Conservation (phyloP, 805 yeast genomes). For the Clavispora fructus region DNA sequence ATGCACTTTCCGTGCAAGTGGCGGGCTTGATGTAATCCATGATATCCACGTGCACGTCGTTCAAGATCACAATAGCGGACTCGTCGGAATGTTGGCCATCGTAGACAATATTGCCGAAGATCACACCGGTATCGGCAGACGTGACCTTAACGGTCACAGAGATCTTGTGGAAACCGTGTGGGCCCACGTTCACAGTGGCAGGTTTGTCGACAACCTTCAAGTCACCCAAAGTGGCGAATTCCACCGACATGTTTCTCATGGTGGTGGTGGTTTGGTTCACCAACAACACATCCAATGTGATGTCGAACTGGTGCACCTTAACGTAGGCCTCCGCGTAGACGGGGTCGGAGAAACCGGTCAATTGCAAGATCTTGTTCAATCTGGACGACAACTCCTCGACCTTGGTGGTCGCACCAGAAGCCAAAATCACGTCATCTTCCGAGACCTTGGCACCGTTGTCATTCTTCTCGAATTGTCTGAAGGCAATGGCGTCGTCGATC, state of each 20-base stretch:
- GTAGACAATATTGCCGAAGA: conserved; percentile 93
- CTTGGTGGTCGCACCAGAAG: conserved; percentile 46
- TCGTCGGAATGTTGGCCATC: conserved; percentile 94
- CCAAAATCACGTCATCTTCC: conserved; percentile 55
- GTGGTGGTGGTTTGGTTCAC: conserved; percentile 94
- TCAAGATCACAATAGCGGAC: conserved; percentile 81
- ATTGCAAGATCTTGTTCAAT: conserved; percentile 80
- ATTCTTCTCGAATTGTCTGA: conserved; percentile 67
- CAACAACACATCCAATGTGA: conserved; percentile 84
- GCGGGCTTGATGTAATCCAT: conserved; percentile 98
- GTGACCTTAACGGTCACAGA: conserved; percentile 90
- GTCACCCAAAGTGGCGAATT: conserved; percentile 94
- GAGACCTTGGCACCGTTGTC: conserved; percentile 24
- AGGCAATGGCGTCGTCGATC: conserved; percentile 70
- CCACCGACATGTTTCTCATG: conserved; percentile 84
- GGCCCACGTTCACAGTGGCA: conserved; percentile 82
- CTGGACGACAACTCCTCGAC: conserved; percentile 66
- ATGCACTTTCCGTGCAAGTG: conserved; percentile 78
- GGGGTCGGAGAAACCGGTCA: conserved; percentile 98
- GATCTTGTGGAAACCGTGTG: conserved; percentile 92
- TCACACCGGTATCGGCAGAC: conserved; percentile 96
- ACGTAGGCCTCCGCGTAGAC: conserved; percentile 97
- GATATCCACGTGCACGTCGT: conserved; percentile 92
- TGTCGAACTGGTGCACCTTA: conserved; percentile 94
- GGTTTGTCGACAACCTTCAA: conserved; percentile 92